A percentile compares a stretch with the other conserved stretches of the same genome.
phyloP scores from a whole-genome alignment of 768 basidiomycete genomes.

The Podaxis mareebaensis region DNA sequence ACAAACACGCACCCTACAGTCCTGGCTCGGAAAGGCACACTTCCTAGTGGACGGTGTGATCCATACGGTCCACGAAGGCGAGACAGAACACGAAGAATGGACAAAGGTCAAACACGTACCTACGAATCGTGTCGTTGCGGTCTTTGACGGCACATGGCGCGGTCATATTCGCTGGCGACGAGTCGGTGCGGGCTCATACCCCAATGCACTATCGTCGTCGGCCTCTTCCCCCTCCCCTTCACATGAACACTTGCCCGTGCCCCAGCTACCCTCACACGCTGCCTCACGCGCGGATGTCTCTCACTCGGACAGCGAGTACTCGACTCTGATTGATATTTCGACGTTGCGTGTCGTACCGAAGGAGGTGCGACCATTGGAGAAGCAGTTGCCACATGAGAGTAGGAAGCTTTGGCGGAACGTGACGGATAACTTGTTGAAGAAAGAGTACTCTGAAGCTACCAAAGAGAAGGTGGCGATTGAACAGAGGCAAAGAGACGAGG shows the following conservation, averaged over 20 bases:
- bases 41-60: slow-evolving; percentile 89
- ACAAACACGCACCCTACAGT: slow-evolving; percentile 37
- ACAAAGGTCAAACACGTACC: slow-evolving; percentile 92
- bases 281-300: slow-evolving; percentile 47
- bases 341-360: slow-evolving; percentile 77
- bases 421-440: slow-evolving; percentile 69
- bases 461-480: slow-evolving; percentile 90
- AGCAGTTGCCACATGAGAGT: slow-evolving; percentile 81
- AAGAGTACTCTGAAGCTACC: slow-evolving; percentile 91
- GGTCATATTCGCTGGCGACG: slow-evolving; percentile 80
- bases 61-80: slow-evolving; percentile 72
- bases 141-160: slow-evolving; percentile 89
- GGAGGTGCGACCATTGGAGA: slow-evolving; percentile 75
- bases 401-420: slow-evolving; percentile 86
- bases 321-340: slow-evolving; percentile 75
- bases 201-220: slow-evolving; percentile 38
- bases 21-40: slow-evolving; percentile 88
- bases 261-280: slow-evolving; percentile 35
- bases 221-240: slow-evolving; percentile 51
- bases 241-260: slow-evolving; percentile 40
- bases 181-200: slow-evolving; percentile 47
- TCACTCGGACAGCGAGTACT: slow-evolving; percentile 51
- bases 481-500: slow-evolving; percentile 88
- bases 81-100: slow-evolving; percentile 68
- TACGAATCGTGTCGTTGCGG: slow-evolving; percentile 68